Base-by-base conservation (phyloP, 805 yeast species). In the Myxozyma geophila region DNA sequence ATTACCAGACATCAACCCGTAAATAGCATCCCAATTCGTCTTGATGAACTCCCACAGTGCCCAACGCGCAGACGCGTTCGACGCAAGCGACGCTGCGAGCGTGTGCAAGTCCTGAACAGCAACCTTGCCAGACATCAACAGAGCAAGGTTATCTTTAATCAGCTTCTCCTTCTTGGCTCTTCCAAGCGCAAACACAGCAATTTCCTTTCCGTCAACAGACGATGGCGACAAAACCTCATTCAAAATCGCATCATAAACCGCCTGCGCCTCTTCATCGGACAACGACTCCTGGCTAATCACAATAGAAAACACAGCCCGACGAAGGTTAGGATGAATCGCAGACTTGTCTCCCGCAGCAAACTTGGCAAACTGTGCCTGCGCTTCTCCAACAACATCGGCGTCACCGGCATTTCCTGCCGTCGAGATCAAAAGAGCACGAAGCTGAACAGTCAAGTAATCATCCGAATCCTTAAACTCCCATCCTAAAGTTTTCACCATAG, bases 401-500 rank as follows among this genome's bases (percentile, higher is more conserved):
- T 84, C 83, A 62, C 80, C 82, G 33, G 86, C 78, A 54, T 77
- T 74, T 49, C 83, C 85, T 46, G 92, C 92, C 52, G 86, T 75
- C 23, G 82, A 79, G 64, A 86, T 86, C 70, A 88, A 76, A 40
- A 83, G 77, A 13, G 87, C 78, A 73, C 88, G 87, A 75, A 89
- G 81, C 75, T 86, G 85, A 73, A 83, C 86, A 8, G 81, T 81
- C 58, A 86, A 81, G 74, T 82, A 87, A 70, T 88, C 92, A 35
- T 78, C 68, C n/a, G 78, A 81, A 9, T 77, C 72, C 37, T 28
- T 37, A 71, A 87, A 83, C 52, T 81, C 82, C 87, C 89, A 87
- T 28, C 92, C 93, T 46, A 87, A 72, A 44, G 78, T 74, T 40
- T 78, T 74, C 52, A 83, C 75, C 71, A 83, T 83, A 9, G 78